A percentile compares a stretch with the other conserved stretches of the same genome.
phyloP scores from a whole-genome alignment of 345 rosid species.

The Eucalyptus urophylla region DNA sequence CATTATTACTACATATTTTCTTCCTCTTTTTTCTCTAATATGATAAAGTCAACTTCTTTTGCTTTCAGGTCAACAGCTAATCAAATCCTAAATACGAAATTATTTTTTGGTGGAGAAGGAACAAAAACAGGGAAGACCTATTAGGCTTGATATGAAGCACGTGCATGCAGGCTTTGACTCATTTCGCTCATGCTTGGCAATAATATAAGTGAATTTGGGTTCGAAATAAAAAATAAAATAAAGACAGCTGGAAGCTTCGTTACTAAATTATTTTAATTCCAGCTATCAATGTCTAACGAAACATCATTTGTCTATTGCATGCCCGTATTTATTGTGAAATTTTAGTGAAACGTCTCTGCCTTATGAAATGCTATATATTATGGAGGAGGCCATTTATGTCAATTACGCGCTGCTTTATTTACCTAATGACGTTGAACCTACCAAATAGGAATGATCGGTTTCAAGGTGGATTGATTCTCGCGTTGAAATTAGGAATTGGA shows the following conservation, averaged over 20 bases:
- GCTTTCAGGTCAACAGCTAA: background rate
- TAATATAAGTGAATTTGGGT: background rate
- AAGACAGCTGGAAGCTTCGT: background rate
- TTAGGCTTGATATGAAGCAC: background rate
- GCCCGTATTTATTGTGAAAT: background rate
- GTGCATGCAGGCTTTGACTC: background rate
- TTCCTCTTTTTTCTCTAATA: background rate
- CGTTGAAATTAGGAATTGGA: fast-evolving
- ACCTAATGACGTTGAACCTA: background rate
- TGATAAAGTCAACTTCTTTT: background rate
- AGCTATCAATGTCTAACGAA: background rate
- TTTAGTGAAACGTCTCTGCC: background rate
- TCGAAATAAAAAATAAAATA: background rate
- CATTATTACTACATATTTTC: background rate
- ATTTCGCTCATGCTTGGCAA: background rate
- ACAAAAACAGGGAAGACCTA: background rate
- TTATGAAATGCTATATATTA: background rate
- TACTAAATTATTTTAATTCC: background rate
- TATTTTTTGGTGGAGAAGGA: background rate
- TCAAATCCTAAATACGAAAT: background rate
- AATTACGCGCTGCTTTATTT: background rate
- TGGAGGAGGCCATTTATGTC: background rate
- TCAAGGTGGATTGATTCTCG: fast-evolving
- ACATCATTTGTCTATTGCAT: background rate
- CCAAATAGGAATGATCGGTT: fast-evolving